Base-by-base conservation (phyloP, 139 green algal species). In the Tetraselmis chui region DNA sequence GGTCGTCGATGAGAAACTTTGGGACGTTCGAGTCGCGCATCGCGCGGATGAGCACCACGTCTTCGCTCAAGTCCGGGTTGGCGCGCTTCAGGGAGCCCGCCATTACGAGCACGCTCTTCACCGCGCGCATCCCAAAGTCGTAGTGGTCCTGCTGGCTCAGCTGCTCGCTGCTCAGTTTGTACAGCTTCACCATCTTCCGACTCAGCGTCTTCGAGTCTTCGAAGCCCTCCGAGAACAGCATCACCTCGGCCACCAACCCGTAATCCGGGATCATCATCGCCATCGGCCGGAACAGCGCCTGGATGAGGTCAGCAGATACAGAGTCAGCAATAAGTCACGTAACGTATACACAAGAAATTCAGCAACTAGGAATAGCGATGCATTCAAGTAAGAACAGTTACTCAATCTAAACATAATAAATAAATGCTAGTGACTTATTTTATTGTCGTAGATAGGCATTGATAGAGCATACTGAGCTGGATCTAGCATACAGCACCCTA, bases 211-310 rank as follows among this genome's bases (percentile, higher is more conserved):
- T 93, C 85, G 85, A 89, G 85, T 95, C 91, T 83, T 93, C 91
- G 85, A 96, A 97, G 75, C 94, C 86, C 75, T 96, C 92, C 59
- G 82, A 85, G 86, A 95, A 95, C 32, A 97, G 88, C 91, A 96
- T 96, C 2, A 97, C 93, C 84, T 94, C 84, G 27, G 87, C 83
- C 74, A 96, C 92, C 30, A 95, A 88, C 1, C 86, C 88, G 32
- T 96, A 95, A 88, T 97, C 92, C 31, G 93, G 93, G 32, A 97
- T 94, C 92, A 95, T 96, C 93, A 97, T 97, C 23, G 90, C 85
- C 81, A 96, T 91, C 81, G 91, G 92, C 1, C 93, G 83, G 92
- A 97, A 96, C 59, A 97, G 89, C 5, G 90, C 92, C 89, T 92
- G 83, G 18, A 29, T 22, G 29, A 45, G 29, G n/a, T n/a, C n/a